phyloP scores from a whole-genome alignment of 108 stramenopile genomes.

The Stephanodiscus minutulus region DNA sequence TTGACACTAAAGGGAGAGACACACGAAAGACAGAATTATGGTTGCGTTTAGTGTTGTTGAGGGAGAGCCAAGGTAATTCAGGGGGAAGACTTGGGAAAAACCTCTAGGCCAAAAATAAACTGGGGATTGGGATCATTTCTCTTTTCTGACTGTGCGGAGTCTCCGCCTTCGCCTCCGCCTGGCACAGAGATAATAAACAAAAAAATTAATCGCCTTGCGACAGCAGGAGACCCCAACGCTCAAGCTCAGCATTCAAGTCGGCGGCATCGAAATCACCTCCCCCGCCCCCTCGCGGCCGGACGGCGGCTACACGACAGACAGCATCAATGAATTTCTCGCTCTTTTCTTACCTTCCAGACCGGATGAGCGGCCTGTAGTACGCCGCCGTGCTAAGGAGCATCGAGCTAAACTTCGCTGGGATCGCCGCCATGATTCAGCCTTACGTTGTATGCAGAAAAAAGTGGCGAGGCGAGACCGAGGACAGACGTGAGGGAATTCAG shows the following conservation, averaged over 20 bases:
- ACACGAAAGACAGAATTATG: not conserved
- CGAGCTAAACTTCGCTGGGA: slow-evolving; percentile 11
- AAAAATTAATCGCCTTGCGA: not conserved
- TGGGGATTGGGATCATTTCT: no score
- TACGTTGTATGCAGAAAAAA: no score
- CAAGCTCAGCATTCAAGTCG: no score
- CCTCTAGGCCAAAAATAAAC: no score
- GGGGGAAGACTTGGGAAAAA: not conserved
- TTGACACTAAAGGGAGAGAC: slow-evolving; percentile 29
- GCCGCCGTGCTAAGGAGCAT: slow-evolving; percentile 25
- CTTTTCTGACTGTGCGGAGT: no score
- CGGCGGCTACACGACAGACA: slow-evolving; percentile 3
- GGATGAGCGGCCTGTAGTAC: slow-evolving; percentile 57
- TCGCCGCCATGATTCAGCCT: slow-evolving; percentile 12
- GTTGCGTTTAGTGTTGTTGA: not conserved
- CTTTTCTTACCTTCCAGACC: slow-evolving; percentile 52
- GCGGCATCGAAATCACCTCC: not conserved
- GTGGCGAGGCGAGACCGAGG: no score
- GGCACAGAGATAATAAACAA: not conserved
- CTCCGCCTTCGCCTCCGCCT: no score
- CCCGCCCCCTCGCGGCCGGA: not conserved
- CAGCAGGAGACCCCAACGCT: not conserved
- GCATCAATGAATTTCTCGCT: no score
- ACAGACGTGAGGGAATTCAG: no score
- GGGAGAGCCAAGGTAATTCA: not conserved